Evolutionary conservation across 2,329 filamentous ascomycete genomes (phyloP), one percentile per base, ranked within the genome.

Genomic region (Aspergillus caelatus): DNA sequence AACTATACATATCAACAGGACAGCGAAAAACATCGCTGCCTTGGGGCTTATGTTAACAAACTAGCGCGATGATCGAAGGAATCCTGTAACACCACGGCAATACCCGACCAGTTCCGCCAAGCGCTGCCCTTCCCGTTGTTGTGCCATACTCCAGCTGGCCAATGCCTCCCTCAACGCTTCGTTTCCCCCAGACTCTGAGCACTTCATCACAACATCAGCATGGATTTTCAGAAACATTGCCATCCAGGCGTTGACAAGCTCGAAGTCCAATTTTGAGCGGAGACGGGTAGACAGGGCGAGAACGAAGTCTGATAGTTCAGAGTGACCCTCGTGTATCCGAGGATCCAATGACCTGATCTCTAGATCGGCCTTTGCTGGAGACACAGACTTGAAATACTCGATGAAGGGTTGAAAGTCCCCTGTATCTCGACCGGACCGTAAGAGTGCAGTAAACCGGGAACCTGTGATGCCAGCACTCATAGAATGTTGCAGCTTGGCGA

Each of bases 191-290:
- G 81, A 73, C 43, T 79, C 78, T 39, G 80, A 76, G 41, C 75
- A 78, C 54, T 72, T 63, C 8, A 80, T 76, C 16, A 91, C 80
- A 19, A 84, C 79, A 65, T 90, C 88, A 8, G 84, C 85, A 77
- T 98, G 94, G 46, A 97, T 81, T 55, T 89, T 87, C 63, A 99
- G 76, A 73, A 98, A 96, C 1, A 98, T 94, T 2, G 91, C 89
- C 93, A 99, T 98, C 94, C 95, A 99, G 0, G 93, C 93, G 78
- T 98, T 94, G 19, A 93, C 91, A 45, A 99, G 84, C 79, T 99
- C 95, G 77, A 96, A 99, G 77, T 98, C 95, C 55, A 86, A 87
- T 67, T 89, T 88, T 57, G 87, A 82, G 50, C 82, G 79, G 58
- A 98, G 81, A 14, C 91, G 85, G 60, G 82, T 84, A 0, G 92